Percentiles rank a stretch among this genome's conserved stretches.
Evolutionary conservation across 2,329 filamentous ascomycete genomes (phyloP).

Genomic region (Hirsutella thompsonii): DNA sequence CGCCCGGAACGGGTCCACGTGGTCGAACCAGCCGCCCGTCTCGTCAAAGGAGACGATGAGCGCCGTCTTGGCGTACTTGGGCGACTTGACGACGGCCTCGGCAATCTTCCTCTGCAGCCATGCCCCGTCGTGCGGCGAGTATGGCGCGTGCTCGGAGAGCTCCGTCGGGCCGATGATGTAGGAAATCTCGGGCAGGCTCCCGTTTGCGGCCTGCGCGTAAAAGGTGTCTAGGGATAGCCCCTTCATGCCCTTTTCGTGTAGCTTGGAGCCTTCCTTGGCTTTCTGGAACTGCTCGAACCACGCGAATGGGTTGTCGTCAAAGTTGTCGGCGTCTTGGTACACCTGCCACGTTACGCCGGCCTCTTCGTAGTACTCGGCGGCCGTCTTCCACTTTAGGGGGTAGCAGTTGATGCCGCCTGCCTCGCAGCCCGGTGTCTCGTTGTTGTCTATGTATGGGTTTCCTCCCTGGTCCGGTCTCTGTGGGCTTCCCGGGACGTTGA

Average conservation of each 20-base stretch:
- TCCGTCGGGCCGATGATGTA: conserved; percentile 37
- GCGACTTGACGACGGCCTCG: conserved; percentile 34
- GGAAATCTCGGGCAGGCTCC: conserved; percentile 35
- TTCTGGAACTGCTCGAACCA: conserved; percentile 40
- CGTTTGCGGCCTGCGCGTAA: conserved; percentile 33
- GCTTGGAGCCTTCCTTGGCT: conserved; percentile 22
- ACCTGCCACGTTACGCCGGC: conserved; percentile 36
- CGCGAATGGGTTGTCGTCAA: conserved; percentile 39
- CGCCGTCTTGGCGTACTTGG: conserved; percentile 32
- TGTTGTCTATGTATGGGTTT: conserved; percentile 33
- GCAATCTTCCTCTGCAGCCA: conserved; percentile 41
- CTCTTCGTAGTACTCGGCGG: conserved; percentile 33
- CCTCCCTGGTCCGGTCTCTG: conserved; percentile 28
- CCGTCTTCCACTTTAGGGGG: conserved; percentile 39
- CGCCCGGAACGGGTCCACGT: conserved; percentile 37
- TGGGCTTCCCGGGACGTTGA: conserved; percentile 34
- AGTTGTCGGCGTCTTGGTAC: conserved; percentile 36
- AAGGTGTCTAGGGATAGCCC: conserved; percentile 35
- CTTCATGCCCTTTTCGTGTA: conserved; percentile 31
- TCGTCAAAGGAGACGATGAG: conserved; percentile 33
- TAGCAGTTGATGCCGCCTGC: conserved; percentile 32
- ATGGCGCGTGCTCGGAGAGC: conserved; percentile 40
- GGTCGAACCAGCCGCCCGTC: conserved; percentile 41
- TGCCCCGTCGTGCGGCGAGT: conserved; percentile 36
- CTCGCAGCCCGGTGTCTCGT: conserved; percentile 32